phyloP scores from a whole-genome alignment of 768 basidiomycete species.

The Infundibulicybe gibba region DNA sequence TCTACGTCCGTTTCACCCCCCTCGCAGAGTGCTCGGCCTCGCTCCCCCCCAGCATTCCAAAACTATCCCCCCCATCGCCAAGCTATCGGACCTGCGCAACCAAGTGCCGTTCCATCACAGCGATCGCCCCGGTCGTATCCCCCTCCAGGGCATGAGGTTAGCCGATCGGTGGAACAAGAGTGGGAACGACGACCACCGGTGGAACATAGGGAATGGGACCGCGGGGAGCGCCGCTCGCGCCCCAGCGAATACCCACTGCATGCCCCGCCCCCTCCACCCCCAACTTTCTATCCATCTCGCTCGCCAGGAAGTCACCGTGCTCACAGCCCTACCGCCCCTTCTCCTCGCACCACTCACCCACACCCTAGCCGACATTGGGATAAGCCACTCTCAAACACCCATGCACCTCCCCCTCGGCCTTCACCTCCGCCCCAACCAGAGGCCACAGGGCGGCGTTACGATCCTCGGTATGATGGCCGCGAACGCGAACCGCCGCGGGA shows the following conservation, averaged over 20 bases:
- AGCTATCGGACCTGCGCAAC: slow-evolving; percentile 49
- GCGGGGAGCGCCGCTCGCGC: slow-evolving; percentile 39
- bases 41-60: slow-evolving; percentile 49
- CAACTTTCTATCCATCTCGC: slow-evolving; percentile 35
- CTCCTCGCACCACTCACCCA: slow-evolving; percentile 44
- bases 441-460: slow-evolving; percentile 37
- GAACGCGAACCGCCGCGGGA: slow-evolving; percentile 43
- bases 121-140: slow-evolving; percentile 59
- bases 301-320: slow-evolving; percentile 35
- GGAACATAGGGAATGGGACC: slow-evolving; percentile 54
- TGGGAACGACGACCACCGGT: slow-evolving; percentile 59
- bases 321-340: slow-evolving; percentile 56
- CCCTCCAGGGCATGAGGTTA: slow-evolving; percentile 37
- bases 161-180: slow-evolving; percentile 48
- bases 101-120: slow-evolving; percentile 40
- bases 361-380: slow-evolving; percentile 59
- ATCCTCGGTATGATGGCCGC: slow-evolving; percentile 65
- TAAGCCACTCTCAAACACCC: slow-evolving; percentile 39
- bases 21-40: slow-evolving; percentile 50
- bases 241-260: slow-evolving; percentile 38
- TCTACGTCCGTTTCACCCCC: slow-evolving; percentile 63
- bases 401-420: slow-evolving; percentile 23
- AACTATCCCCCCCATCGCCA: slow-evolving; percentile 43
- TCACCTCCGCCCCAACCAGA: slow-evolving; percentile 29
- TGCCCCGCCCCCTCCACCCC: slow-evolving; percentile 23